These are phyloP conservation scores for Saccharomyces mikatae DNA, from an alignment of 805 yeast species.

Conservation along the genomic window DNA sequence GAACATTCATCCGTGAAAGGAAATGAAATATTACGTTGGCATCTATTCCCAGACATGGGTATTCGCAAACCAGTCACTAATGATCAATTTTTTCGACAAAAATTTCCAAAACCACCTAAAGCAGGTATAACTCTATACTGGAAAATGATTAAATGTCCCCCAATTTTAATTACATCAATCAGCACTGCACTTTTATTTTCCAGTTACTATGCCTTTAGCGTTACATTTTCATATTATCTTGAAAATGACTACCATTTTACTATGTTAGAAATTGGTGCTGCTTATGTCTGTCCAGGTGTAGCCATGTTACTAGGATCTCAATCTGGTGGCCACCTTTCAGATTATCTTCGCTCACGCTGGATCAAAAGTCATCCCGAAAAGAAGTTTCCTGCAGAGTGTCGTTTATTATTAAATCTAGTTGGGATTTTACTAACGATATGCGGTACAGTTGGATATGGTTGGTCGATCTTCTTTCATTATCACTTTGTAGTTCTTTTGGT, in stretches of 20 bases:
- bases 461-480: slow-evolving; percentile 38
- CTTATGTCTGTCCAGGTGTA: slow-evolving; percentile 47
- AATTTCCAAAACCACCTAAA: slow-evolving; percentile 40
- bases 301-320: slow-evolving; percentile 44
- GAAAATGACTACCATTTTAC: slow-evolving; percentile 33
- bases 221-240: slow-evolving; percentile 39
- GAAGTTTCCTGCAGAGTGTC: slow-evolving; percentile 38
- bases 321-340: slow-evolving; percentile 42
- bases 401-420: slow-evolving; percentile 37
- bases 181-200: slow-evolving; percentile 47
- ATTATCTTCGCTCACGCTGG: slow-evolving; percentile 29
- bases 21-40: slow-evolving; percentile 7
- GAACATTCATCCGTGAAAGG: neutral
- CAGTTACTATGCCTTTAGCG: slow-evolving; percentile 45
- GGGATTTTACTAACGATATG: slow-evolving; percentile 38
- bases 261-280: slow-evolving; percentile 34
- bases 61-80: slow-evolving; percentile 22
- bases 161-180: slow-evolving; percentile 39
- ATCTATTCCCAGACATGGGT: slow-evolving; percentile 19
- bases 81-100: slow-evolving; percentile 13
- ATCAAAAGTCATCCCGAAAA: slow-evolving; percentile 20
- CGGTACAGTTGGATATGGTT: slow-evolving; percentile 46
- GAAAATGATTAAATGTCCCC: slow-evolving; percentile 34
- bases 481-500: slow-evolving; percentile 36
- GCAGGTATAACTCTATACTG: slow-evolving; percentile 35